Conservation (phyloP, 2,329 filamentous ascomycete genomes). For the Coniochaeta ligniaria region DNA sequence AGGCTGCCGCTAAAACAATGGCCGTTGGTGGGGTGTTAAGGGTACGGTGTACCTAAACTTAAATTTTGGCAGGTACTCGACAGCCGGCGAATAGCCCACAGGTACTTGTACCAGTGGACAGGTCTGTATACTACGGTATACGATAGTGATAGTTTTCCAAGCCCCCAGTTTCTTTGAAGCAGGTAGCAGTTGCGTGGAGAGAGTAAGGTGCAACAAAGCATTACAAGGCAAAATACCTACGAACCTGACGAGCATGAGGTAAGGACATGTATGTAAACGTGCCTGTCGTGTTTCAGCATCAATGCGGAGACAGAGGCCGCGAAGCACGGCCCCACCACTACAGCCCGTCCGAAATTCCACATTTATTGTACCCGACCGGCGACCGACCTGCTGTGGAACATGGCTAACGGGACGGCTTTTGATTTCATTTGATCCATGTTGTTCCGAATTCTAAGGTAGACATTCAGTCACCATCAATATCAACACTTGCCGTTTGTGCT, state of each 20-base stretch:
- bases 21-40: slow-evolving; percentile 8
- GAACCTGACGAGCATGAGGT: too few relatives aligned
- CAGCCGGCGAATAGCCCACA: background rate
- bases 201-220: background rate
- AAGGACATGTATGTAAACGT: too few relatives aligned
- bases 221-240: too few relatives aligned
- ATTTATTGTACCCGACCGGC: too few relatives aligned
- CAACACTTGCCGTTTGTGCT: background rate
- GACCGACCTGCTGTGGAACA: too few relatives aligned
- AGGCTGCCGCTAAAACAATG: slow-evolving; percentile 6
- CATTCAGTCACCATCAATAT: background rate
- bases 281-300: background rate
- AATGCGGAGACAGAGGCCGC: background rate
- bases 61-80: background rate
- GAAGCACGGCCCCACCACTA: background rate
- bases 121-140: background rate
- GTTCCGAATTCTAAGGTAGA: too few relatives aligned
- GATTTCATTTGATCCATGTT: too few relatives aligned
- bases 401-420: background rate
- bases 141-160: too few relatives aligned
- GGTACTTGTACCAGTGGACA: background rate
- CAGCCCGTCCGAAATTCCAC: background rate
- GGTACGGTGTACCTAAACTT: background rate
- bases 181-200: background rate
- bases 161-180: too few relatives aligned